Conservation (phyloP, 2,329 filamentous ascomycete genomes). For the Clarireedia paspali region DNA sequence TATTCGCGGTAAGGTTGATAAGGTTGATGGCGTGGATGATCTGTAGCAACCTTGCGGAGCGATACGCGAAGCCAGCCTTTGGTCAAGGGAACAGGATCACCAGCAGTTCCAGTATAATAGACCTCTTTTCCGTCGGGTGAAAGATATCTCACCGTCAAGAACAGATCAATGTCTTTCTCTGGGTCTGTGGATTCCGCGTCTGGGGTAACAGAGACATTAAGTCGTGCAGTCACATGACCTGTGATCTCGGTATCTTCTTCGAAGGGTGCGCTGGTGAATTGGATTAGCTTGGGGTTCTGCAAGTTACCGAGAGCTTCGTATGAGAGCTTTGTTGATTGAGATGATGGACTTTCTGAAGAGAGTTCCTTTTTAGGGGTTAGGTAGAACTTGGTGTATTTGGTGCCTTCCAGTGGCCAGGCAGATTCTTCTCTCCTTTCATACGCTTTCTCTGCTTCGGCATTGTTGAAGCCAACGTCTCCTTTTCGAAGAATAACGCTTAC, state of each 20-base stretch:
- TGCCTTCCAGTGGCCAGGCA: conserved; percentile 61
- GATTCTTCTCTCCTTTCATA: conserved; percentile 49
- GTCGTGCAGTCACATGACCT: conserved; percentile 55
- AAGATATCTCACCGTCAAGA: conserved; percentile 54
- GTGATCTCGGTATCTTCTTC: conserved; percentile 61
- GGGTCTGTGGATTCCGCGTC: conserved; percentile 31
- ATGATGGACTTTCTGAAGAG: conserved; percentile 9
- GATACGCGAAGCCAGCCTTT: conserved; percentile 58
- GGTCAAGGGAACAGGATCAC: conserved; percentile 52
- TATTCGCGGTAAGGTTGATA: conserved; percentile 55
- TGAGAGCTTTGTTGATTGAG: conserved; percentile 24
- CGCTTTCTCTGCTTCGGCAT: conserved; percentile 49
- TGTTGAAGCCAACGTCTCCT: conserved; percentile 59
- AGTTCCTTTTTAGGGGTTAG: conserved; percentile 30
- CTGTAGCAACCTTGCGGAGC: conserved; percentile 44
- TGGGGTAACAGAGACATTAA: conserved; percentile 53
- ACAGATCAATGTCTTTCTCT: conserved; percentile 50
- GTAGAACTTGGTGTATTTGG: conserved; percentile 54
- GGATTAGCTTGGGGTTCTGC: conserved; percentile 44
- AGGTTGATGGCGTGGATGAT: conserved; percentile 42
- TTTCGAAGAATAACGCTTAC: conserved; percentile 56
- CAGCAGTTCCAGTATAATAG: conserved; percentile 57
- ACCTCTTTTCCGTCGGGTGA: conserved; percentile 47
- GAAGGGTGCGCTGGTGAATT: conserved; percentile 52
- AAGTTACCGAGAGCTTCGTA: conserved; percentile 44